A percentile compares a stretch with the other conserved stretches of the same genome.
phyloP scores from a whole-genome alignment of 495 filamentous ascomycete genomes.

The Talaromyces wortmannii region DNA sequence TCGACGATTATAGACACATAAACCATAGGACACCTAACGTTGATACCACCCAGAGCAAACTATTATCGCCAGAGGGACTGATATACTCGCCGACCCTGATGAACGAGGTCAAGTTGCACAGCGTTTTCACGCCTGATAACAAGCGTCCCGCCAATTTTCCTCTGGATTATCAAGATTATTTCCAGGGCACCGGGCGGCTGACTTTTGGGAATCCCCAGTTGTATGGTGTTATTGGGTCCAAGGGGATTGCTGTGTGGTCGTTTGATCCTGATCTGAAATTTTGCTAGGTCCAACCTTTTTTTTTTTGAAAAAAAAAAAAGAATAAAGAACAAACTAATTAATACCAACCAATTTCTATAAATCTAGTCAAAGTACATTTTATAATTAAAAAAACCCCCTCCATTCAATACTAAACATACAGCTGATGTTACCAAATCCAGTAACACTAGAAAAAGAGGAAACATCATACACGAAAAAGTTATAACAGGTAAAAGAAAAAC shows the following conservation, averaged over 20 bases:
- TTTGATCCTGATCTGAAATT: neutral
- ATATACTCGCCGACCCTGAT: neutral
- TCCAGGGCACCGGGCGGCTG: neutral
- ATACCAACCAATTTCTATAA: too few relatives aligned
- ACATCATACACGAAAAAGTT: too few relatives aligned
- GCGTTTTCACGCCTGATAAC: too few relatives aligned
- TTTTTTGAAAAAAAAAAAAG: too few relatives aligned
- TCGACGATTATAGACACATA: neutral
- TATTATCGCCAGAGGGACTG: neutral
- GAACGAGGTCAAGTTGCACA: neutral
- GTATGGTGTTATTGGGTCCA: neutral
- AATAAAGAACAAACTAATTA: too few relatives aligned
- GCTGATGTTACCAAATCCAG: neutral
- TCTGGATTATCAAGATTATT: too few relatives aligned
- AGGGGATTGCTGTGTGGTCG: neutral
- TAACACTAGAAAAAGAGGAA: neutral
- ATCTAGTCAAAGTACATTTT: too few relatives aligned
- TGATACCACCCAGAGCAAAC: neutral
- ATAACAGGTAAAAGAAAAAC: too few relatives aligned
- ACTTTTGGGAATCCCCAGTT: neutral
- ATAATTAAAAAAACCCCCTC: neutral
- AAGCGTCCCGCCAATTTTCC: too few relatives aligned
- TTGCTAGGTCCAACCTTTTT: too few relatives aligned
- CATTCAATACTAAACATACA: neutral
- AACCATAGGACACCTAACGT: too few relatives aligned